Evolutionary conservation across 2,329 filamentous ascomycete genomes (phyloP).

Genomic region (Pseudocercospora pini-densiflorae): DNA sequence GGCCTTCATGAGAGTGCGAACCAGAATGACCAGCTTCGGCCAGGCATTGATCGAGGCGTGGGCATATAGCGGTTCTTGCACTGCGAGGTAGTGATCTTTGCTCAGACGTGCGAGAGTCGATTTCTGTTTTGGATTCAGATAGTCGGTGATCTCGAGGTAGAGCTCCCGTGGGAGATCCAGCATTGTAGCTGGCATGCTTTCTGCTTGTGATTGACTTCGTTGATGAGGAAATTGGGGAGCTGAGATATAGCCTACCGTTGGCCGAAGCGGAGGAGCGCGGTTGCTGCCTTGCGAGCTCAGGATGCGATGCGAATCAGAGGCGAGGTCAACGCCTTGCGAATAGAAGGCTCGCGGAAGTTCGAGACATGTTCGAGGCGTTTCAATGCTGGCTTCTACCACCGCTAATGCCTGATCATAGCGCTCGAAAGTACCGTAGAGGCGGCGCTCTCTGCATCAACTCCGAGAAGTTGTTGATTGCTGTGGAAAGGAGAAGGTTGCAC

Average conservation of each 20-base stretch:
- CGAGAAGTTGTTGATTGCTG: background rate
- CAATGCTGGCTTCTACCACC: background rate
- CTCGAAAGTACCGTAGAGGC: no score
- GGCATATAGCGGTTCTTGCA: slow-evolving; percentile 28
- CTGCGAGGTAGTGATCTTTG: slow-evolving; percentile 30
- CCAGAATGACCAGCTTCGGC: slow-evolving; percentile 22
- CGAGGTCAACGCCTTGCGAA: background rate
- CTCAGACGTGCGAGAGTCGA: slow-evolving; percentile 19
- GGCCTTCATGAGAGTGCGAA: slow-evolving; percentile 18
- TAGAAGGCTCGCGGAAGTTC: background rate
- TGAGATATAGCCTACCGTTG: background rate
- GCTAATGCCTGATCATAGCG: background rate
- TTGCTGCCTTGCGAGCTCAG: background rate
- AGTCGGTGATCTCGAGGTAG: slow-evolving; percentile 27
- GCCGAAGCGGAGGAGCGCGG: background rate
- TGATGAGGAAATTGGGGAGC: background rate
- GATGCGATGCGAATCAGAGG: background rate
- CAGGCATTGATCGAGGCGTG: slow-evolving; percentile 21
- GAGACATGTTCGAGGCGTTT: background rate
- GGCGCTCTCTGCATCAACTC: background rate
- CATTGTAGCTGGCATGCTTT: slow-evolving; percentile 16
- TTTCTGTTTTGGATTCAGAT: slow-evolving; percentile 24
- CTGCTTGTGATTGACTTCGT: background rate
- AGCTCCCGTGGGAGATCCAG: slow-evolving; percentile 32
- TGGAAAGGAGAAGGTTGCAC: background rate